phyloP scores from a whole-genome alignment of 208 protist genomes.

The Trypanosoma brucei region DNA sequence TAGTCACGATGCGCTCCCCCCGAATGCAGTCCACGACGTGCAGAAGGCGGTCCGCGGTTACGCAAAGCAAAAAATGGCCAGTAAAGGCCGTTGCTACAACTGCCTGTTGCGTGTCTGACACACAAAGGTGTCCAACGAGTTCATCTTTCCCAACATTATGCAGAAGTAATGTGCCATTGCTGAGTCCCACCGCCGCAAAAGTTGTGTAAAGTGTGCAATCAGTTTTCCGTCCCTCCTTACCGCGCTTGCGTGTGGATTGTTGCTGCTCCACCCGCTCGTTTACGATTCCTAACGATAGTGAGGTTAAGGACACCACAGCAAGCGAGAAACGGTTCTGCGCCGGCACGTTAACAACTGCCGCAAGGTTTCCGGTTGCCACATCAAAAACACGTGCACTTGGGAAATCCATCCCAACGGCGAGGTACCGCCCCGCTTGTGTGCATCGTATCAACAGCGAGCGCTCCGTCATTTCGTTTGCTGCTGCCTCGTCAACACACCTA shows the following conservation, averaged over 20 bases:
- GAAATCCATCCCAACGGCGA: constrained; percentile 74
- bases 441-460: constrained; percentile 61
- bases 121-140: constrained; percentile 38
- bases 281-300: constrained; percentile 42
- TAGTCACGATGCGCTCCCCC: constrained; percentile 24
- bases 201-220: constrained; percentile 12
- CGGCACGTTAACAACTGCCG: constrained; percentile 49
- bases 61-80: constrained; percentile 43
- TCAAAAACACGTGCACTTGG: constrained; percentile 79
- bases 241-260: neutral
- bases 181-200: constrained; percentile 65
- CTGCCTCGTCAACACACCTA: constrained; percentile 4
- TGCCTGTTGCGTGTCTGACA: constrained; percentile 59
- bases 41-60: constrained; percentile 37
- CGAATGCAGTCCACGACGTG: constrained; percentile 36
- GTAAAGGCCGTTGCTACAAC: constrained; percentile 46
- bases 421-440: constrained; percentile 42
- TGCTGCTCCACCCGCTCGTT: neutral
- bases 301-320: constrained; percentile 50
- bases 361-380: constrained; percentile 42
- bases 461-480: constrained; percentile 53
- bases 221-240: constrained; percentile 12
- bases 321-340: constrained; percentile 35
- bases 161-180: constrained; percentile 71
- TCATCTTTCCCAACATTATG: constrained; percentile 60